Evolutionary conservation across 2,329 filamentous ascomycete species (phyloP).

Genomic region (Beauveria asiatica): DNA sequence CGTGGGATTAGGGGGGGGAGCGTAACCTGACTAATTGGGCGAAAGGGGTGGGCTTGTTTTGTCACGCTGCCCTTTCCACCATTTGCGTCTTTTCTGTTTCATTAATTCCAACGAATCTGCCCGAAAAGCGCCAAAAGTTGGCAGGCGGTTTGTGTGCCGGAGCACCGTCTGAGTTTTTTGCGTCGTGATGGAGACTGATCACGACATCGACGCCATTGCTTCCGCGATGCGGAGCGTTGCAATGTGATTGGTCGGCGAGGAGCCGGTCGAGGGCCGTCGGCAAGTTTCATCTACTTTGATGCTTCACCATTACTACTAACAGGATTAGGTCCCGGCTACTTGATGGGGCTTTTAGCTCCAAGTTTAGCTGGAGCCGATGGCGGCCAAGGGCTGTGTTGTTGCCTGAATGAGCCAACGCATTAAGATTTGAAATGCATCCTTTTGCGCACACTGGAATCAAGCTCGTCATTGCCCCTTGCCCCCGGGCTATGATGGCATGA

Average conservation of each 20-base stretch:
- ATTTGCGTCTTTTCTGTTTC: slow-evolving; percentile 5
- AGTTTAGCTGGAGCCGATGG: slow-evolving; percentile 1
- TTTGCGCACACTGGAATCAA: background rate
- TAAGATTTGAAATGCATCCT: slow-evolving; percentile 10
- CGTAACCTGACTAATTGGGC: slow-evolving; percentile 11
- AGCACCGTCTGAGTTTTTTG: slow-evolving; percentile 11
- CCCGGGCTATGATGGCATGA: background rate
- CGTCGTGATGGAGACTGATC: slow-evolving; percentile 32
- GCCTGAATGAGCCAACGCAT: slow-evolving; percentile 5
- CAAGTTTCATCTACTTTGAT: background rate
- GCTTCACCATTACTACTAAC: background rate
- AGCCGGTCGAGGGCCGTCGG: slow-evolving; percentile 7
- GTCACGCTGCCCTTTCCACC: background rate
- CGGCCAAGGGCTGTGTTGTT: slow-evolving; percentile 6
- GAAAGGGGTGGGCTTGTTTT: background rate
- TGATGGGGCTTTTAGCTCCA: slow-evolving; percentile 9
- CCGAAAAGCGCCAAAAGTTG: background rate
- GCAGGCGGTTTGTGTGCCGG: background rate
- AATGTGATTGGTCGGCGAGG: slow-evolving; percentile 27
- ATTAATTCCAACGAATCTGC: background rate
- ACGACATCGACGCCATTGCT: slow-evolving; percentile 45
- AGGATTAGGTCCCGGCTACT: background rate
- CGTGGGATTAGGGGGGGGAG: background rate
- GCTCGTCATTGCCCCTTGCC: slow-evolving; percentile 4
- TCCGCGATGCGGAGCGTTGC: slow-evolving; percentile 31